A percentile compares a stretch with the other conserved stretches of the same genome.
Evolutionary conservation across 2,329 filamentous ascomycete species (phyloP).

Genomic region (Helminthosporium solani): DNA sequence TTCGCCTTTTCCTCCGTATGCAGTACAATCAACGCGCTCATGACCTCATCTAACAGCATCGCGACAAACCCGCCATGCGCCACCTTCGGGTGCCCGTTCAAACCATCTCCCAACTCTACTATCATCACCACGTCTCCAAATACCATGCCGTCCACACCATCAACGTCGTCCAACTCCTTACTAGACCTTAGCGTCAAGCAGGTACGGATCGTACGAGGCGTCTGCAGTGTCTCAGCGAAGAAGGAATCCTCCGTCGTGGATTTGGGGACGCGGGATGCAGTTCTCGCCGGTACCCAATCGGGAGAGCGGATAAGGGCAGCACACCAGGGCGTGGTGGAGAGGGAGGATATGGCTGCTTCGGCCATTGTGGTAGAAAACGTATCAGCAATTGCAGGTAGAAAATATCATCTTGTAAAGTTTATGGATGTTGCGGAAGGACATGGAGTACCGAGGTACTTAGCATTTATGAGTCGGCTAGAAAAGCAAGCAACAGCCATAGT

Average conservation of each 20-base stretch:
- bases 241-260: conserved; percentile 52
- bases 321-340: conserved; percentile 52
- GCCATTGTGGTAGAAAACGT: conserved; percentile 16
- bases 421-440: conserved; percentile 2
- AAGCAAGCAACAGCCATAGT: background rate
- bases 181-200: conserved; percentile 26
- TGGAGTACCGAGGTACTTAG: conserved; percentile 1
- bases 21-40: conserved; percentile 52
- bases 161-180: conserved; percentile 14
- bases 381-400: conserved; percentile 15
- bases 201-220: conserved; percentile 49
- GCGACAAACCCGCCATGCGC: conserved; percentile 61
- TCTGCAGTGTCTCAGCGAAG: conserved; percentile 55
- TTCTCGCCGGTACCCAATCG: conserved; percentile 43
- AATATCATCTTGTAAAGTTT: conserved; percentile 24
- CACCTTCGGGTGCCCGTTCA: conserved; percentile 57
- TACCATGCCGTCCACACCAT: conserved; percentile 15
- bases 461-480: no score
- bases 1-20: conserved; percentile 38
- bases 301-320: conserved; percentile 46
- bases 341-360: conserved; percentile 19
- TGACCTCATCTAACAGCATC: conserved; percentile 60
- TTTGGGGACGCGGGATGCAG: conserved; percentile 34
- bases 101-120: conserved; percentile 50
- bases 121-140: conserved; percentile 43